A percentile compares a stretch with the other conserved stretches of the same genome.
phyloP scores from a whole-genome alignment of 371 early-diverging fungal genomes.

The Chytridium lagenaria region DNA sequence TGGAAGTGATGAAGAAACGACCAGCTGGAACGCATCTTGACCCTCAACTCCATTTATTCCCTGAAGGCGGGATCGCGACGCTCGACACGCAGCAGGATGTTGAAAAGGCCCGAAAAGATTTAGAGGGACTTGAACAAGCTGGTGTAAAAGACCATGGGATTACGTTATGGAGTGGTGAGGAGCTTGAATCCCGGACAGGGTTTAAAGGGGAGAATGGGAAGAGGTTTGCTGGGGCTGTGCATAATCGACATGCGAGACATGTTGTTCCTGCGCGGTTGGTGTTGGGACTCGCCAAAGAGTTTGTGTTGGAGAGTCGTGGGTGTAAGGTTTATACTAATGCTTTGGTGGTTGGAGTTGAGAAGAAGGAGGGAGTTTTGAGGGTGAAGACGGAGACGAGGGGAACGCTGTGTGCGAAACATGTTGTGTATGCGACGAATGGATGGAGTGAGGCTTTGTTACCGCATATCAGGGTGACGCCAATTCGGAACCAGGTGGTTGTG shows the following conservation, averaged over 20 bases:
- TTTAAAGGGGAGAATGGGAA: not conserved
- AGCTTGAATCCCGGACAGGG: not conserved
- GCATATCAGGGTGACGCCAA: conserved; percentile 45
- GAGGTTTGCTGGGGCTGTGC: conserved; percentile 6
- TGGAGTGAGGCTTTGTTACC: conserved; percentile 52
- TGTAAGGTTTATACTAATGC: not conserved
- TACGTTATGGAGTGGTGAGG: conserved; percentile 14
- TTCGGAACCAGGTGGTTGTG: conserved; percentile 62
- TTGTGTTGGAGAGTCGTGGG: not conserved
- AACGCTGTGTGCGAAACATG: conserved; percentile 31
- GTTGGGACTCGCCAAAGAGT: conserved; percentile 44
- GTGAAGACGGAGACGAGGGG: not conserved
- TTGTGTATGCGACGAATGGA: conserved; percentile 61
- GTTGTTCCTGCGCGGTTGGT: conserved; percentile 50
- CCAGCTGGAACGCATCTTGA: conserved; percentile 43
- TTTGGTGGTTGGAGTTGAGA: conserved; percentile 2
- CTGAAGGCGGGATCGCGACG: conserved; percentile 47
- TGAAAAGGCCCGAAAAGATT: conserved; percentile 33
- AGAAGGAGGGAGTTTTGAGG: conserved; percentile 9
- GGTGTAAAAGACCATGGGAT: conserved; percentile 38
- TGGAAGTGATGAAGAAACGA: conserved; percentile 29
- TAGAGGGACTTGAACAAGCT: conserved; percentile 33
- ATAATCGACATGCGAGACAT: conserved; percentile 4
- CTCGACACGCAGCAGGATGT: conserved; percentile 45
- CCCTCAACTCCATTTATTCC: conserved; percentile 50